Conservation (phyloP, 345 rosid species). For the Draba incana region DNA sequence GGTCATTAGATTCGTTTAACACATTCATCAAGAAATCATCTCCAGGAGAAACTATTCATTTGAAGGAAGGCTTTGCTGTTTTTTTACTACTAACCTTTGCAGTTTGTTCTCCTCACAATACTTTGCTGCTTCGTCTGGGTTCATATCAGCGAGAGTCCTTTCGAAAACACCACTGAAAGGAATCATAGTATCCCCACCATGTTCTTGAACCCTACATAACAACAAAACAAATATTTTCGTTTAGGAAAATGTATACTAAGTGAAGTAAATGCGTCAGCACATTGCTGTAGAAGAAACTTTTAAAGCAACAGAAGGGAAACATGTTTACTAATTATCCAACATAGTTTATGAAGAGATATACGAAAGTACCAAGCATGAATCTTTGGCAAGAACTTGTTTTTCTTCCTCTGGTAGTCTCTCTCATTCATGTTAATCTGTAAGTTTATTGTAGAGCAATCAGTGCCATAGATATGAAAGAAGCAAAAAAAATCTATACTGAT, state of each 20-base stretch:
- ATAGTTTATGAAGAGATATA: conserved; percentile 20
- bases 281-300: background rate
- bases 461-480: conserved; percentile 22
- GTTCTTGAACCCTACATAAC: conserved; percentile 87
- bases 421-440: conserved; percentile 94
- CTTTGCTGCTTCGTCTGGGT: conserved; percentile 71
- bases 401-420: conserved; percentile 93
- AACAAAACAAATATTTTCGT: conserved; percentile 18
- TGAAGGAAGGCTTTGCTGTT: conserved; percentile 4
- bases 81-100: conserved; percentile 70
- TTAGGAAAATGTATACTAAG: background rate
- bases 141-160: conserved; percentile 79
- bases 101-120: conserved; percentile 96
- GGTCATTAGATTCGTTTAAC: conserved; percentile 14
- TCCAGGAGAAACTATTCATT: conserved; percentile 10
- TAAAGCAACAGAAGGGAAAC: background rate
- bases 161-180: conserved; percentile 89
- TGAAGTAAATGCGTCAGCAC: conserved; percentile 5
- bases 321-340: background rate
- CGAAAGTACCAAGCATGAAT: conserved; percentile 91
- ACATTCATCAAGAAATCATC: background rate
- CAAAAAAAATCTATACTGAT: conserved; percentile 3
- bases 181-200: conserved; percentile 88
- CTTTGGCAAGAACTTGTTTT: conserved; percentile 96
- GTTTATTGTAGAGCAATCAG: conserved; percentile 18